Conservation (phyloP, 2,329 filamentous ascomycete species). For the Aspergillus neotritici region DNA sequence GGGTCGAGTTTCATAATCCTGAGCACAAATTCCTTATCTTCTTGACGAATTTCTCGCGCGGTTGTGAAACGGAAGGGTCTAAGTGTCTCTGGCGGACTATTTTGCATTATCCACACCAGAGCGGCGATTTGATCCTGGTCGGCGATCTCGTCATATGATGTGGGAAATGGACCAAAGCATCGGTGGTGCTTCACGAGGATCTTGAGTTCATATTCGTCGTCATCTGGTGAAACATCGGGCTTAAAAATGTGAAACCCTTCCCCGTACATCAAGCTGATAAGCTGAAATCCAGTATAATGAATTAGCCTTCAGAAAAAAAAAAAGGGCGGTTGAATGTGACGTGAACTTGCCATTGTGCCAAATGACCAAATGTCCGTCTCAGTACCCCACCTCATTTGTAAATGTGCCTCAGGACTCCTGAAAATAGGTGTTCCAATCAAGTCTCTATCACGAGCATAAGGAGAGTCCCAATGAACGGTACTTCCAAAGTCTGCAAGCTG, state of each 20-base stretch:
- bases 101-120: slow-evolving; percentile 15
- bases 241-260: slow-evolving; percentile 19
- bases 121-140: slow-evolving; percentile 10
- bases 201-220: slow-evolving; percentile 21
- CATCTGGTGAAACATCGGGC: slow-evolving; percentile 15
- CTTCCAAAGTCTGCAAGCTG: slow-evolving; percentile 15
- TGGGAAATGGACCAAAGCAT: slow-evolving; percentile 21
- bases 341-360: slow-evolving; percentile 13
- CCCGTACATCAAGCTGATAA: slow-evolving; percentile 12
- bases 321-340: no score
- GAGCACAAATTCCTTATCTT: slow-evolving; percentile 34
- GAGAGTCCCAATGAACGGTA: slow-evolving; percentile 9
- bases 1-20: slow-evolving; percentile 44
- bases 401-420: slow-evolving; percentile 17
- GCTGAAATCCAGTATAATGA: no score
- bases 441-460: slow-evolving; percentile 9
- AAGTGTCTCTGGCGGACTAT: slow-evolving; percentile 12
- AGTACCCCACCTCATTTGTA: slow-evolving; percentile 17
- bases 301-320: no score
- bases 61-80: slow-evolving; percentile 12
- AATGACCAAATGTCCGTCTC: slow-evolving; percentile 22
- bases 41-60: slow-evolving; percentile 22
- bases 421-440: slow-evolving; percentile 14
- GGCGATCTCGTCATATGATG: slow-evolving; percentile 17
- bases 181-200: slow-evolving; percentile 18